phyloP scores from a whole-genome alignment of 495 filamentous ascomycete genomes.

The Aspergillus avenaceus region DNA sequence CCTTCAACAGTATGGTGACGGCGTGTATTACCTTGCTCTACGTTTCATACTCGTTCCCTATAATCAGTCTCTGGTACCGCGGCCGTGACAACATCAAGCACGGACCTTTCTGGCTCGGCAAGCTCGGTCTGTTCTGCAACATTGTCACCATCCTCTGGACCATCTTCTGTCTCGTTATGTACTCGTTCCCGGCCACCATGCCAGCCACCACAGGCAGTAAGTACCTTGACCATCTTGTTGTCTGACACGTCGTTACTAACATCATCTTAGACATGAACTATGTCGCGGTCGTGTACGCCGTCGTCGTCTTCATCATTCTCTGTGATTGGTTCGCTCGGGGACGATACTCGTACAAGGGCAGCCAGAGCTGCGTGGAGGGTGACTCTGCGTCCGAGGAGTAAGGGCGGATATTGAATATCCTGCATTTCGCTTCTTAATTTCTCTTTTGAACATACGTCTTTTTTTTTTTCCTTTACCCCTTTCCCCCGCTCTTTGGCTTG shows the following conservation, averaged over 20 bases:
- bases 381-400: slow-evolving; percentile 6
- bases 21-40: slow-evolving; percentile 50
- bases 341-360: slow-evolving; percentile 32
- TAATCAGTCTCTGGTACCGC: slow-evolving; percentile 41
- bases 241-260: background rate
- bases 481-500: no score
- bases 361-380: slow-evolving; percentile 20
- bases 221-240: background rate
- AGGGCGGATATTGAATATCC: slow-evolving; percentile 5
- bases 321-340: slow-evolving; percentile 46
- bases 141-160: slow-evolving; percentile 48
- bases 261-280: slow-evolving; percentile 51
- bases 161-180: slow-evolving; percentile 51
- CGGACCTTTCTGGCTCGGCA: slow-evolving; percentile 42
- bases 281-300: slow-evolving; percentile 48
- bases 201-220: slow-evolving; percentile 37
- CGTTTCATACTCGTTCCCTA: slow-evolving; percentile 49
- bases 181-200: slow-evolving; percentile 34
- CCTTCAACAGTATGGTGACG: slow-evolving; percentile 55
- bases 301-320: slow-evolving; percentile 37
- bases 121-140: slow-evolving; percentile 41
- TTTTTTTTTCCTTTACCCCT: background rate
- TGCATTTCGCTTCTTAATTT: slow-evolving; percentile 1
- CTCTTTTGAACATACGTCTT: background rate
- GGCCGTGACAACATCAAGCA: slow-evolving; percentile 49